Conservation (phyloP, 306 rosid species). For the Rosa persica region DNA sequence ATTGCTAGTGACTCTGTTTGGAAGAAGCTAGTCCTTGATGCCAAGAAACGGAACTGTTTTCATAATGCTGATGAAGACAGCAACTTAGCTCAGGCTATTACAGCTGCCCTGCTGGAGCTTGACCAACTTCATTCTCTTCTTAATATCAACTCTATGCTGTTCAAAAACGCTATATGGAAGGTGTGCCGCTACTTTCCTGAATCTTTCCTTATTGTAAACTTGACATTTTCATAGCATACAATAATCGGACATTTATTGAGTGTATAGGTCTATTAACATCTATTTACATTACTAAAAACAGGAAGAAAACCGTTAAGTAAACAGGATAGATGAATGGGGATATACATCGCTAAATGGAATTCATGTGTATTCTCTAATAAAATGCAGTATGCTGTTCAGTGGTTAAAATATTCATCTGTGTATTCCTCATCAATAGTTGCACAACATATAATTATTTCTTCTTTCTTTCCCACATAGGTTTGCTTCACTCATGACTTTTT, state of each 20-base stretch:
- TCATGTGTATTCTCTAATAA: background rate
- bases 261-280: background rate
- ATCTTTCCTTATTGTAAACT: background rate
- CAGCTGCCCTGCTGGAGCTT: slow-evolving; percentile 28
- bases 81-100: slow-evolving; percentile 37
- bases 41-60: slow-evolving; percentile 37
- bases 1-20: slow-evolving; percentile 33
- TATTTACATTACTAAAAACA: background rate
- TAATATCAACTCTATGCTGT: slow-evolving; percentile 28
- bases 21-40: slow-evolving; percentile 40
- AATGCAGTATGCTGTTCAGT: background rate
- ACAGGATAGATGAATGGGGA: background rate
- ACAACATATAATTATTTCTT: background rate
- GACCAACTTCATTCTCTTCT: slow-evolving; percentile 29
- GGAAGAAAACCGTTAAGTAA: background rate
- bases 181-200: slow-evolving; percentile 19
- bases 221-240: background rate
- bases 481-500: slow-evolving; percentile 31
- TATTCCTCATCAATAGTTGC: background rate
- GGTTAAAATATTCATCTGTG: background rate
- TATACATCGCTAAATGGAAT: background rate
- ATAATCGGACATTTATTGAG: background rate
- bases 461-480: slow-evolving; percentile 28
- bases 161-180: slow-evolving; percentile 52
- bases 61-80: slow-evolving; percentile 47